These are phyloP conservation scores for Hirsutella thompsonii DNA, from an alignment of 2,329 filamentous ascomycete genomes.

Conservation along the genomic window DNA sequence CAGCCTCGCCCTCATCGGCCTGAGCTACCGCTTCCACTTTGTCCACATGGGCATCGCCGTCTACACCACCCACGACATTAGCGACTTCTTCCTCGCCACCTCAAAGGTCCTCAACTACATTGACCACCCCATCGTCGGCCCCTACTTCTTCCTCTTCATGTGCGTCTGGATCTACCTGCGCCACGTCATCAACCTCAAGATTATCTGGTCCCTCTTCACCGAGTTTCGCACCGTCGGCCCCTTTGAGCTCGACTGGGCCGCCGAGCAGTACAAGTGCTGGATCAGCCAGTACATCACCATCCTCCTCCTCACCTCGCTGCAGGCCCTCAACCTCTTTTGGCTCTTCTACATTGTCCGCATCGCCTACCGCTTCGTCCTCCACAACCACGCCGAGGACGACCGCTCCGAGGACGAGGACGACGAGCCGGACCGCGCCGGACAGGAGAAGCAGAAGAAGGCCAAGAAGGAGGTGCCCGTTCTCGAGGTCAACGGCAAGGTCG, in stretches of 20 bases:
- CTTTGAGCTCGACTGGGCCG: constrained; percentile 64
- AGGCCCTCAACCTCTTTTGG: constrained; percentile 73
- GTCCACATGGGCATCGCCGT: constrained; percentile 89
- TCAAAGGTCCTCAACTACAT: constrained; percentile 90
- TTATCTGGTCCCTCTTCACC: constrained; percentile 63
- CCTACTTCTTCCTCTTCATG: constrained; percentile 78
- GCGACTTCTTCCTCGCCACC: constrained; percentile 88
- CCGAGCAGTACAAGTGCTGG: constrained; percentile 64
- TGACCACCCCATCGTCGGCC: constrained; percentile 62
- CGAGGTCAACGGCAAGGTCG: constrained; percentile 10
- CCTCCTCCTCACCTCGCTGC: constrained; percentile 49
- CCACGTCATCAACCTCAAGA: constrained; percentile 70
- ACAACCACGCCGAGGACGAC: constrained; percentile 53
- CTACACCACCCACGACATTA: constrained; percentile 89
- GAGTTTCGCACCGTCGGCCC: constrained; percentile 64
- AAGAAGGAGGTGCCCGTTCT: constrained; percentile 6
- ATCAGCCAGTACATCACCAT: constrained; percentile 57
- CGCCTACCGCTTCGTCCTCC: constrained; percentile 54
- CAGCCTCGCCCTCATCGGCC: constrained; percentile 66
- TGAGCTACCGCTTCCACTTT: constrained; percentile 94
- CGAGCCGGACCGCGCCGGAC: constrained; percentile 33
- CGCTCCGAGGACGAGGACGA: constrained; percentile 58
- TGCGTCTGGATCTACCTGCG: constrained; percentile 78
- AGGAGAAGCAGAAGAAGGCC: constrained; percentile 11
- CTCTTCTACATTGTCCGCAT: constrained; percentile 66